Base-by-base conservation (phyloP, 345 rosid species). In the Anacardium occidentale region DNA sequence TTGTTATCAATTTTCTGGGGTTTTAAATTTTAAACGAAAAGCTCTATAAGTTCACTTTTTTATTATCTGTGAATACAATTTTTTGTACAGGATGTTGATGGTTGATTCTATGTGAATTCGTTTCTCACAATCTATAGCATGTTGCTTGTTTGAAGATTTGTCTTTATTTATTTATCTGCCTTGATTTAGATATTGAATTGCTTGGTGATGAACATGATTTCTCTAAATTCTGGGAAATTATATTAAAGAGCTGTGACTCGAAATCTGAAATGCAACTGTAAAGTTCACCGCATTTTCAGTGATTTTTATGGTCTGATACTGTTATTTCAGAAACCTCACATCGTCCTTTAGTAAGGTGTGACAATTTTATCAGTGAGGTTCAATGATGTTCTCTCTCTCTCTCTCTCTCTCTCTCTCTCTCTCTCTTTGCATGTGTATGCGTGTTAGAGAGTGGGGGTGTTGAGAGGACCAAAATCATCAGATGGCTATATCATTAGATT, bases 141-240 rank as follows among this genome's bases (percentile, higher is more conserved):
- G 68, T 22, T 29, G 80, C 42, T 63, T 78, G 78, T 34, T 68
- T 34, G 32, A 57, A 70, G 62, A 76, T 26, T 54, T 34, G 17
- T 76, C 32, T 29, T 29, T 1, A 52, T 6, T 42, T 53, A 5
- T 32, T 22, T 66, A 5, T 7, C 14, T 17, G 24, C 21, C 18
- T 21, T 8, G 5, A 12, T 13, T 12, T n/a, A 65, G 22, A 14
- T 14, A 14, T 12, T 65, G 55, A 24, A 65, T 22, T 48, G 69
- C 13, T 50, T 50, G 45, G 44, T 26, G 18, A 25, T 42, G 63
- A 52, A 53, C 67, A 25, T 22, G 25, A 56, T 21, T 64, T 55
- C 47, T 51, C 37, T 71, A 12, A 20, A 25, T 42, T 6, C 3
- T 69, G 37, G 66, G 51, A 51, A 44, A 50, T 61, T 32, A 13